Evolutionary conservation across 2,329 filamentous ascomycete genomes (phyloP).

Genomic region (Fusarium circinatum): DNA sequence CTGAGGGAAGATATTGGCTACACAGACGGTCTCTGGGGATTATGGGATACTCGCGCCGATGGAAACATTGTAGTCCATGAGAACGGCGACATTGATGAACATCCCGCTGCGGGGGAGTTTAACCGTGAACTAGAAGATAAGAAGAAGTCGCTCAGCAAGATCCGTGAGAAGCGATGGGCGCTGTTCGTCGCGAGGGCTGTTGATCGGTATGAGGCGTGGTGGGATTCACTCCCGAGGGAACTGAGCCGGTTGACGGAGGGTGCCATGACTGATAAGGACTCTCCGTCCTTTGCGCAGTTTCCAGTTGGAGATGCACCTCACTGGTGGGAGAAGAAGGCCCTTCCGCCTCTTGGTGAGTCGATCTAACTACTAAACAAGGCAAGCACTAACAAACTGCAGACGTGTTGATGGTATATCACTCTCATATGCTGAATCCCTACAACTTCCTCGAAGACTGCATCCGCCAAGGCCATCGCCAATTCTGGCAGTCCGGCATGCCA

Average conservation of each 20-base stretch:
- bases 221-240: constrained; percentile 44
- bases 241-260: constrained; percentile 14
- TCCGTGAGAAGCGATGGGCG: constrained; percentile 75
- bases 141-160: constrained; percentile 53
- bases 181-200: constrained; percentile 72
- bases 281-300: constrained; percentile 21
- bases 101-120: not conserved
- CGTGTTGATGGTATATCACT: constrained; percentile 78
- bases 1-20: constrained; percentile 70
- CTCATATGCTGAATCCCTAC: constrained; percentile 76
- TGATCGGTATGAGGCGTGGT: constrained; percentile 72
- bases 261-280: not conserved
- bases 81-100: constrained; percentile 25
- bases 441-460: constrained; percentile 49
- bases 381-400: constrained; percentile 53
- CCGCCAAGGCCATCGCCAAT: constrained; percentile 18
- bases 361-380: not conserved
- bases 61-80: constrained; percentile 12
- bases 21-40: constrained; percentile 68
- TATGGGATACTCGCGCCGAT: constrained; percentile 58
- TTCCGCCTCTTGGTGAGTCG: constrained; percentile 39
- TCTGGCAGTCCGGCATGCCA: constrained; percentile 69
- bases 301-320: not conserved
- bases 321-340: constrained; percentile 30
- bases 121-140: constrained; percentile 39